Base-by-base conservation (phyloP, 345 rosid genomes). In the Citrus hindsii region DNA sequence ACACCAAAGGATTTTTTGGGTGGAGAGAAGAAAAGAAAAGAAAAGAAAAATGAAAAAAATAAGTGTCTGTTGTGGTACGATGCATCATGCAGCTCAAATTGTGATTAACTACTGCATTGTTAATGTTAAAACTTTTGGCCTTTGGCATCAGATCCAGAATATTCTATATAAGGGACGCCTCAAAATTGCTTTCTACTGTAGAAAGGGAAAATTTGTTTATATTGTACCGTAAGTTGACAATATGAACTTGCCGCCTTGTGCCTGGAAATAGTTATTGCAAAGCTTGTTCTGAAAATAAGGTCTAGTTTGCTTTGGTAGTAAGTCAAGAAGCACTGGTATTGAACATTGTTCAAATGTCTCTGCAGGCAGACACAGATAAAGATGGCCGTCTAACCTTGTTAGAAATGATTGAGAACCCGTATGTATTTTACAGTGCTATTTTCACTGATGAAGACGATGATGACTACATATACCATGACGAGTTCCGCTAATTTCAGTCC, bases 401-500 rank as follows among this genome's bases (percentile, higher is more conserved):
- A 18, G 99, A 97, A 91, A 94, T 93, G 98, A 89, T 92, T 67
- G 97, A 93, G 69, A 92, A 90, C 80, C 98, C 99, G 4, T 94
- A 92, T 25, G 99, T 92, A 75, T 97, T 97, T 81, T 97, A 94
- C 74, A 93, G 92, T 85, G 98, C 98, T 55, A 88, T 94, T 48
- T 94, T 97, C 84, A 90, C 71, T 3, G 93, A 89, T 2, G 93
- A 91, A 6, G 98, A 97, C 4, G 99, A 93, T 6, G 90, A 90
- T 59, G 86, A 84, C 37, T 90, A 92, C 79, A 83, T 83, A 65
- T 81, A 76, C 77, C 98, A 93, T 4, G 99, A 97, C 7, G 99
- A 94, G 87, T 93, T 97, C 85, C 97, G 98, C 79, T 94, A 85
- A 87, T 74, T 67, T 76, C 33, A 56, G 46, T 48, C 32, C 51